Evolutionary conservation across 2,329 filamentous ascomycete genomes (phyloP), one percentile per base, ranked within the genome.

Genomic region (Diplodia intermedia): DNA sequence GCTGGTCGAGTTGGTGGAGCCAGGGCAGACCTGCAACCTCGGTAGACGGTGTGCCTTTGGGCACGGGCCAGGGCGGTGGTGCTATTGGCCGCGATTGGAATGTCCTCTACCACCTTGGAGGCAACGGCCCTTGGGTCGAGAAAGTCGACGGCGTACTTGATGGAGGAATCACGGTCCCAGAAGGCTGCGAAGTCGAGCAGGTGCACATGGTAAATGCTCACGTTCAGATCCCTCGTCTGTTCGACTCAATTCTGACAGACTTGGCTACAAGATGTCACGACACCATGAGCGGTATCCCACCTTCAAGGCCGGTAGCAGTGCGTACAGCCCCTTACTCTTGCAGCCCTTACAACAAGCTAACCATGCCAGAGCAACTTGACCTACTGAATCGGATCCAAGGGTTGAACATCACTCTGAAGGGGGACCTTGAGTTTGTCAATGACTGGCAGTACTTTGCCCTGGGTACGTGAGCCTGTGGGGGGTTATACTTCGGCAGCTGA

Each of bases 241-340:
- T 43, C 14, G 18, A 47, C 20, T 53, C 23, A 53, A 18, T 1
- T 14, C 50, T 53, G 23, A 53, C 23, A 6, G 3, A 18, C 12
- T 14, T 29, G 11, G 4, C 7, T 56, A 65, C 12, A 18, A 86
- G 84, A 83, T 88, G 78, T 84, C 86, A 23, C 81, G 86, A 50
- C 86, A 88, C 77, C 84, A 79, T 26, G 86, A 87, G 73, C 78
- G 86, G 72, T 88, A 86, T 75, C 86, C 86, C 0, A 88, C 86
- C 0, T 75, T 74, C 43, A 80, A 76, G 69, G 82, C 83, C 50
- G 86, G 84, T 33, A 75, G 72, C 57, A 81, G 86, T 85, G 79
- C 66, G 83, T 83, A 62, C 36, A 26, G 2, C 7, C n/a, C n/a
- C 49, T 43, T 31, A 18, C 14, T 4, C 6, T 18, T 47, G 49